phyloP scores from a whole-genome alignment of 139 green algal genomes.

The Micractinium conductrix region DNA sequence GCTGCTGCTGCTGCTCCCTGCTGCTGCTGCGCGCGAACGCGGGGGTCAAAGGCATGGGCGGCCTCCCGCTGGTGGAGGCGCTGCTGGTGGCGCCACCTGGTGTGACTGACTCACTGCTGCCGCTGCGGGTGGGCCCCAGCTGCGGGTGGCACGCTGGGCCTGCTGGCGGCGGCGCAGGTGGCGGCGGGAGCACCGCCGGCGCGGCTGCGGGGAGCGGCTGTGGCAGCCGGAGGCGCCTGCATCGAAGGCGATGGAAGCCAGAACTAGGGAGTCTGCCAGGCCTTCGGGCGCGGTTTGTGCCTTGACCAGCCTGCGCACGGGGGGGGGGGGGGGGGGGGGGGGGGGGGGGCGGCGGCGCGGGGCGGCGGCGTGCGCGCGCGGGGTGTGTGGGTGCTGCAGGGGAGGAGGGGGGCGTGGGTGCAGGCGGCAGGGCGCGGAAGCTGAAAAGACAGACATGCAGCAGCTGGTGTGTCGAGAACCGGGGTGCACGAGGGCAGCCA shows the following conservation, averaged over 20 bases:
- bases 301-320: not conserved
- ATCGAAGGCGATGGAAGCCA: constrained; percentile 1
- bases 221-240: not conserved
- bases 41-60: constrained; percentile 13
- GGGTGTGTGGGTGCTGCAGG: too few relatives aligned
- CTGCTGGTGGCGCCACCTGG: not conserved
- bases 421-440: too few relatives aligned
- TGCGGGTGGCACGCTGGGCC: not conserved
- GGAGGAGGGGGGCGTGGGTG: too few relatives aligned
- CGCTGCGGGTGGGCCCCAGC: not conserved
- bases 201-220: not conserved
- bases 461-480: too few relatives aligned
- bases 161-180: not conserved
- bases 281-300: constrained; percentile 2
- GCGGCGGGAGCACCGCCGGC: not conserved
- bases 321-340: not conserved
- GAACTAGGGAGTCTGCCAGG: not conserved
- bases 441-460: too few relatives aligned
- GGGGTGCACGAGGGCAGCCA: too few relatives aligned
- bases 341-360: not conserved
- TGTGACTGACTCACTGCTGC: not conserved
- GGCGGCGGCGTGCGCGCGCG: too few relatives aligned
- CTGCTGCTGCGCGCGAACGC: not conserved
- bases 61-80: not conserved
- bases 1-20: constrained; percentile 4